phyloP scores from a whole-genome alignment of 2,329 filamentous ascomycete genomes.

The Pestalotiopsis sp. region DNA sequence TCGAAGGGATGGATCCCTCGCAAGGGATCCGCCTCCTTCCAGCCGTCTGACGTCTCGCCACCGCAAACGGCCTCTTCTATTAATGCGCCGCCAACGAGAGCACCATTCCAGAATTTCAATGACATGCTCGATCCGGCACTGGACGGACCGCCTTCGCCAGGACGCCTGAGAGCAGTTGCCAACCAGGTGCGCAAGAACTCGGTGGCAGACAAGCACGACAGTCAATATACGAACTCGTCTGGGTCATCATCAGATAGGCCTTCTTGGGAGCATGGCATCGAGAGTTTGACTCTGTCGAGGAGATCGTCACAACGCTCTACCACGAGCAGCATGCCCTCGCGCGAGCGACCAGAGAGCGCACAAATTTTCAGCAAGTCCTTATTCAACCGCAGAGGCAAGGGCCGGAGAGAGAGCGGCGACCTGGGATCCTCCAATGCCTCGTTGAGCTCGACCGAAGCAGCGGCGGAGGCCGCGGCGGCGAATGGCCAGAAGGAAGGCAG shows the following conservation, averaged over 20 bases:
- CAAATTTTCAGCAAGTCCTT: slow-evolving; percentile 62
- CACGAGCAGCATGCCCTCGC: slow-evolving; percentile 52
- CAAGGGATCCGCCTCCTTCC: slow-evolving; percentile 20
- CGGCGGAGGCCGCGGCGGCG: slow-evolving; percentile 33
- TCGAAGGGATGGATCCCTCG: slow-evolving; percentile 22
- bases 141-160: slow-evolving; percentile 60
- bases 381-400: slow-evolving; percentile 56
- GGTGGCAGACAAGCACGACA: slow-evolving; percentile 47
- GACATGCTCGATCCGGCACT: slow-evolving; percentile 60
- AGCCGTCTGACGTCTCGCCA: slow-evolving; percentile 19
- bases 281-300: slow-evolving; percentile 53
- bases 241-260: slow-evolving; percentile 52
- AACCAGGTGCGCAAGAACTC: slow-evolving; percentile 61
- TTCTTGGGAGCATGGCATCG: slow-evolving; percentile 53
- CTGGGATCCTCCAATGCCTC: slow-evolving; percentile 51
- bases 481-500: slow-evolving; percentile 41
- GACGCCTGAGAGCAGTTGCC: slow-evolving; percentile 15
- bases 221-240: slow-evolving; percentile 55
- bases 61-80: slow-evolving; percentile 17
- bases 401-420: slow-evolving; percentile 54
- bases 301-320: slow-evolving; percentile 60
- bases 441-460: slow-evolving; percentile 47
- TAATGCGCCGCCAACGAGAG: slow-evolving; percentile 17
- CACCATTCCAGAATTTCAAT: slow-evolving; percentile 25
- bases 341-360: slow-evolving; percentile 60